Base-by-base conservation (phyloP, 2,329 filamentous ascomycete genomes). In the Hortaea sp. region DNA sequence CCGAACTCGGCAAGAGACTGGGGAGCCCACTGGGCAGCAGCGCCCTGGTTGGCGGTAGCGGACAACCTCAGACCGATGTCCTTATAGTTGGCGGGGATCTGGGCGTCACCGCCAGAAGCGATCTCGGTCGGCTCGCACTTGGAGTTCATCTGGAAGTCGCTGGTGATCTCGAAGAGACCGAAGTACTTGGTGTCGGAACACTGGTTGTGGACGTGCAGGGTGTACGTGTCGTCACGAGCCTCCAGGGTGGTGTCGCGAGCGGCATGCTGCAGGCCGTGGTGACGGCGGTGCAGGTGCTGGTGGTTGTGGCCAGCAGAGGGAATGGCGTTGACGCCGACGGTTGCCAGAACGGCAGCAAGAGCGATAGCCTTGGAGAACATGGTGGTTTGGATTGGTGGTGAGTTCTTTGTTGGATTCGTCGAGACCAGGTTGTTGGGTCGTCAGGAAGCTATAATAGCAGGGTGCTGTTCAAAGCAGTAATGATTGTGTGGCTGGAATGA, bases 1-100 rank as follows among this genome's bases (percentile, higher is more conserved):
- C 59, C 59, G 44, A 58, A 62, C 37, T 62, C 58, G 49, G 58
- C 59, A 2, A 62, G 52, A 5, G 57, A 50, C 41, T 60, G 57
- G 3, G 48, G 12, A 5, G 49, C 42, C 58, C 58, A 61, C 41
- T 61, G 58, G 2, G 44, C 49, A 2, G 29, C 57, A 9, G 49
- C 50, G 20, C 55, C 55, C 53, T 52, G 51, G 39, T 61, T 56
- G 6, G 57, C 58, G 46, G 56, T 51, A 28, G 49, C 57, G 34
- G 54, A 57, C 29, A 61, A 51, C 28, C 59, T 57, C 56, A 60
- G 55, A 34, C 59, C 59, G 40, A 49, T 40, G 10, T 42, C 57
- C n/a, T 46, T 46, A 55, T 46, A 61, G 27, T 52, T 52, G 2
- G 57, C 56, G 4, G 42, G 11, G 44, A 60, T 53, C 34, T 37